These are phyloP conservation scores for Rhynchosporium graminicola DNA, from an alignment of 2,329 filamentous ascomycete species.

Conservation along the genomic window DNA sequence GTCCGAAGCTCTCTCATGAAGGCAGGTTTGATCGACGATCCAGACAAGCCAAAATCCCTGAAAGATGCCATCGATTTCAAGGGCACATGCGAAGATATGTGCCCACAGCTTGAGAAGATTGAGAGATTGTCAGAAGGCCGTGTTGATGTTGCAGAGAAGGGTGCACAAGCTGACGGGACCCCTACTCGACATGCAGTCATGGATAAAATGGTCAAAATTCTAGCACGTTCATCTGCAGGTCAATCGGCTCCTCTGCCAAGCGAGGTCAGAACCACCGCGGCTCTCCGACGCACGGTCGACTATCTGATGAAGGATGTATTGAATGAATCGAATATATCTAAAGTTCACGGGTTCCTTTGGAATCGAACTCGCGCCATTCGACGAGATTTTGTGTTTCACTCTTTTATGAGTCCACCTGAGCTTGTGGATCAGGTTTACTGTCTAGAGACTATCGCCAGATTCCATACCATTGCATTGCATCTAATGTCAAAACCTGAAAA, in stretches of 20 bases:
- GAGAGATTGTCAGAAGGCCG: slow-evolving; percentile 63
- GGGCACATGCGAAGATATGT: slow-evolving; percentile 70
- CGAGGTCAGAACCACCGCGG: slow-evolving; percentile 63
- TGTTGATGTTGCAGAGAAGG: slow-evolving; percentile 57
- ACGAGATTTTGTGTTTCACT: slow-evolving; percentile 69
- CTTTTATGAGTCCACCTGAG: slow-evolving; percentile 55
- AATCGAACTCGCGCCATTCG: slow-evolving; percentile 68
- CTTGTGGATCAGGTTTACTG: slow-evolving; percentile 62
- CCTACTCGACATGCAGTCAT: slow-evolving; percentile 48
- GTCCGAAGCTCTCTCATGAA: slow-evolving; percentile 59
- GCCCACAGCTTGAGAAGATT: slow-evolving; percentile 66
- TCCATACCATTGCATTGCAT: slow-evolving; percentile 66
- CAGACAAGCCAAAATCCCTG: slow-evolving; percentile 61
- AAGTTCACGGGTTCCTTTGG: slow-evolving; percentile 65
- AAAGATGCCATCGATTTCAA: slow-evolving; percentile 67
- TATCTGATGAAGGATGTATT: slow-evolving; percentile 64
- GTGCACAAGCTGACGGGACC: slow-evolving; percentile 43
- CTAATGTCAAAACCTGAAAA: slow-evolving; percentile 59
- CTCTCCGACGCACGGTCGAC: slow-evolving; percentile 60
- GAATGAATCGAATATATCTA: slow-evolving; percentile 54
- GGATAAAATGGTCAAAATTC: slow-evolving; percentile 63
- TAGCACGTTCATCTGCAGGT: slow-evolving; percentile 67
- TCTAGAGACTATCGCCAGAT: slow-evolving; percentile 65
- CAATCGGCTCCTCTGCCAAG: slow-evolving; percentile 67
- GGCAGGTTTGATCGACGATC: slow-evolving; percentile 64